Evolutionary conservation across 441 rosid species (phyloP).

Genomic region (Gossypium davidsonii): DNA sequence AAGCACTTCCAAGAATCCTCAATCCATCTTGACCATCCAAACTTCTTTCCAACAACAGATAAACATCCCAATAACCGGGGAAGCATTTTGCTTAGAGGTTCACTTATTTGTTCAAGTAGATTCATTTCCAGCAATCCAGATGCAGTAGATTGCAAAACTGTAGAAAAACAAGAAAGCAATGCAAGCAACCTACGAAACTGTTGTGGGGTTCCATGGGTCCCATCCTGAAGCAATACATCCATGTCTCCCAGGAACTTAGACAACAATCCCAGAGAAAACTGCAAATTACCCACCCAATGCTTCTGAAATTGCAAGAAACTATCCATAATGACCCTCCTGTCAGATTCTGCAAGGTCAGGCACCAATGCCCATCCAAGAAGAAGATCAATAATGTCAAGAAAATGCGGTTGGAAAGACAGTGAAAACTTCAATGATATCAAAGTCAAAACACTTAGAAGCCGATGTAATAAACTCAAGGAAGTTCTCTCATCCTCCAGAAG

Average conservation of each 20-base stretch:
- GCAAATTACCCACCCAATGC: slow-evolving; percentile 88
- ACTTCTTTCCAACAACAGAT: slow-evolving; percentile 74
- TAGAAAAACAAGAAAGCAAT: slow-evolving; percentile 86
- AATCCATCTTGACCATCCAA: slow-evolving; percentile 95
- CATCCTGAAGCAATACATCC: slow-evolving; percentile 86
- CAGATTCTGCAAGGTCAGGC: slow-evolving; percentile 76
- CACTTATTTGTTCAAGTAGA: slow-evolving; percentile 73
- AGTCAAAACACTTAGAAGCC: slow-evolving; percentile 59
- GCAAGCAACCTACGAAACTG: slow-evolving; percentile 86
- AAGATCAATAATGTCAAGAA: slow-evolving; percentile 84
- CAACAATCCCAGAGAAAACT: slow-evolving; percentile 77
- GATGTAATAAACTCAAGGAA: slow-evolving; percentile 67
- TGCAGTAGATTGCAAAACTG: slow-evolving; percentile 86
- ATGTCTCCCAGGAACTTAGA: slow-evolving; percentile 86
- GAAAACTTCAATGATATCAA: slow-evolving; percentile 72
- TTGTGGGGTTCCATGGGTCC: slow-evolving; percentile 63
- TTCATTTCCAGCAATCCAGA: slow-evolving; percentile 91
- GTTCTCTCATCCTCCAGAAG: slow-evolving; percentile 98
- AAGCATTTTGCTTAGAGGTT: slow-evolving; percentile 71
- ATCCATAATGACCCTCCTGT: slow-evolving; percentile 73
- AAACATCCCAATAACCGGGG: slow-evolving; percentile 74
- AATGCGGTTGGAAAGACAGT: slow-evolving; percentile 83
- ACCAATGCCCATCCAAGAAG: slow-evolving; percentile 98
- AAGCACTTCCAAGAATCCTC: slow-evolving; percentile 86
- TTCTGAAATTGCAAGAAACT: slow-evolving; percentile 94